Percentiles rank a stretch among this genome's conserved stretches.
Conservation (phyloP, 257 asterid species). For the Lithospermum erythrorhizon region DNA sequence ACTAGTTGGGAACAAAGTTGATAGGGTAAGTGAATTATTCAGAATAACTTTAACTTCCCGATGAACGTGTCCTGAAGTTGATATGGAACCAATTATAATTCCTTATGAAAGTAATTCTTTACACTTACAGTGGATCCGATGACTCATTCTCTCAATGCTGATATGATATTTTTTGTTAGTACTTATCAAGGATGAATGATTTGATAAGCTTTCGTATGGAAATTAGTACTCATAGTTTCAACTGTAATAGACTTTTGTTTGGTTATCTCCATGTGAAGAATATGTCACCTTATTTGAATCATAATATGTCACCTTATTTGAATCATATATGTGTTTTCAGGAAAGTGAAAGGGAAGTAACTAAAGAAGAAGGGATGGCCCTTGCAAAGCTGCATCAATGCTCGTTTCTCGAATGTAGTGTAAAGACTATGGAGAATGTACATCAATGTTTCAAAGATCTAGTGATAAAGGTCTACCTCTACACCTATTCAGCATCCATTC, state of each 20-base stretch:
- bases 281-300: neutral
- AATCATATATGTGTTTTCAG: slow-evolving; percentile 28
- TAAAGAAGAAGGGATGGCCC: slow-evolving; percentile 64
- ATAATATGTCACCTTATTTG: neutral
- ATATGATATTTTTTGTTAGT: neutral
- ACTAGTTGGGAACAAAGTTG: slow-evolving; percentile 83
- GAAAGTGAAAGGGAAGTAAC: slow-evolving; percentile 66
- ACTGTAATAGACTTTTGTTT: neutral
- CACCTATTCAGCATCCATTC: neutral
- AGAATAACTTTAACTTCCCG: neutral
- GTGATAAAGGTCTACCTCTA: slow-evolving; percentile 36
- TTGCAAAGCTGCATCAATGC: slow-evolving; percentile 56
- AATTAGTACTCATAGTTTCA: neutral
- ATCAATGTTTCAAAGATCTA: slow-evolving; percentile 59
- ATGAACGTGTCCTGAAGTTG: neutral
- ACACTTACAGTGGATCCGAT: too few species aligned
- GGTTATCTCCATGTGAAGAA: neutral
- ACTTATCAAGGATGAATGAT: neutral
- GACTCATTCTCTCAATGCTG: too few species aligned
- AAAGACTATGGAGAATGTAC: slow-evolving; percentile 71
- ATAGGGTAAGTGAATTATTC: slow-evolving; percentile 32
- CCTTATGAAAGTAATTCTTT: neutral
- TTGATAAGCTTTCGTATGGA: neutral
- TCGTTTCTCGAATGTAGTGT: slow-evolving; percentile 72
- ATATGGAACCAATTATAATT: neutral